phyloP scores from a whole-genome alignment of 345 rosid genomes.

The Aquilaria yunnanensis region DNA sequence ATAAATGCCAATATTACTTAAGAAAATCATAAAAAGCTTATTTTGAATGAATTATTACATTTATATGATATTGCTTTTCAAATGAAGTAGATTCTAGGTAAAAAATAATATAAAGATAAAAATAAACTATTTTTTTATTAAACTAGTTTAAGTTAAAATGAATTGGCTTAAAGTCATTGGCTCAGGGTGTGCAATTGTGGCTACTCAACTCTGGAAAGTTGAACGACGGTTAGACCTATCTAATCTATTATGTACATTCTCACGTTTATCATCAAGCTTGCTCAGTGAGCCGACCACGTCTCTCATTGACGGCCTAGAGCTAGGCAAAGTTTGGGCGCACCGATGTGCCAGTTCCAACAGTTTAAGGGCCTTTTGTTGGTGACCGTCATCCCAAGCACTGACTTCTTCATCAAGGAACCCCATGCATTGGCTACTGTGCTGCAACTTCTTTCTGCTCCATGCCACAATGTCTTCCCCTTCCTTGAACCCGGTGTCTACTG shows the following conservation, averaged over 20 bases:
- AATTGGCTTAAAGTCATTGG: too few relatives aligned
- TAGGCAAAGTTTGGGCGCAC: slow-evolving; percentile 23
- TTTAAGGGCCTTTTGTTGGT: slow-evolving; percentile 25
- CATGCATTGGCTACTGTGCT: slow-evolving; percentile 21
- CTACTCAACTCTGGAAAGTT: too few relatives aligned
- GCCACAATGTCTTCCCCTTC: slow-evolving; percentile 26
- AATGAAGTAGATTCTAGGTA: too few relatives aligned
- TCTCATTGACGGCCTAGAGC: slow-evolving; percentile 35
- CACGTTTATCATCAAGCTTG: slow-evolving; percentile 22
- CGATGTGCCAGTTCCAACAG: slow-evolving; percentile 31
- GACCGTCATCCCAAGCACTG: slow-evolving; percentile 23
- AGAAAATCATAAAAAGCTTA: too few relatives aligned
- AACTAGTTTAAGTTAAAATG: too few relatives aligned
- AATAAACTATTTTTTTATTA: too few relatives aligned
- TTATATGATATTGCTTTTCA: too few relatives aligned
- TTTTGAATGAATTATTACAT: too few relatives aligned
- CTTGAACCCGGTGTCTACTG: slow-evolving; percentile 28
- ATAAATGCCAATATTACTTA: too few relatives aligned
- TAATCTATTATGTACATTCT: background rate
- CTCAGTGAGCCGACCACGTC: slow-evolving; percentile 25
- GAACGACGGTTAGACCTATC: too few relatives aligned
- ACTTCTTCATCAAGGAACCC: slow-evolving; percentile 30
- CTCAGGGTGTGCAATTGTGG: too few relatives aligned
- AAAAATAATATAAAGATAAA: too few relatives aligned
- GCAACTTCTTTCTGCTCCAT: slow-evolving; percentile 24